These are phyloP conservation scores for Trametes elegans DNA, from an alignment of 768 basidiomycete genomes.

Conservation along the genomic window DNA sequence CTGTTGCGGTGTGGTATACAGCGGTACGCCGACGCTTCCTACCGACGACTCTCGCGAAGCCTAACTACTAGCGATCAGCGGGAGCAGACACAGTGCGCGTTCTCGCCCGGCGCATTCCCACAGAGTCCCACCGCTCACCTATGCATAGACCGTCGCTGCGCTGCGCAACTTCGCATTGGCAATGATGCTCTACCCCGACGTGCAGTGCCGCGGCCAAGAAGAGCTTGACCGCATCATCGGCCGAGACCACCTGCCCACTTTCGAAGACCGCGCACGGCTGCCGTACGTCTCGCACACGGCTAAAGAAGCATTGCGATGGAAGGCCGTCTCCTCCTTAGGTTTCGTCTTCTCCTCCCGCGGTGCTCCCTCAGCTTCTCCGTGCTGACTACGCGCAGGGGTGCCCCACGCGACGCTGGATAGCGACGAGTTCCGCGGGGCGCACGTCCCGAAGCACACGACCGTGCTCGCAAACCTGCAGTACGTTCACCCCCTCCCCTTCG, in stretches of 20 bases:
- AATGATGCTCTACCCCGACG: constrained; percentile 16
- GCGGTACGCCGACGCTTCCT: too few species aligned
- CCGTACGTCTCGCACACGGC: constrained; percentile 11
- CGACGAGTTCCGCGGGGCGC: constrained; percentile 33
- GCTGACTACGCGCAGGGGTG: constrained; percentile 26
- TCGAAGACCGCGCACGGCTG: constrained; percentile 10
- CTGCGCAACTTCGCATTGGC: constrained; percentile 7
- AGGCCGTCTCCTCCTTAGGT: constrained; percentile 23
- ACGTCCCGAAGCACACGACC: constrained; percentile 31
- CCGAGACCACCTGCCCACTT: constrained; percentile 10
- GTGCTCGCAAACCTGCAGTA: constrained; percentile 21
- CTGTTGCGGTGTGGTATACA: too few species aligned
- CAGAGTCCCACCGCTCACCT: not conserved
- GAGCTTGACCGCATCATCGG: constrained; percentile 20
- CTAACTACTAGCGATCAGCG: too few species aligned
- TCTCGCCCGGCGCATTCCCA: too few species aligned
- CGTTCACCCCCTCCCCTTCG: constrained; percentile 33
- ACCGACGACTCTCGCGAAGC: too few species aligned
- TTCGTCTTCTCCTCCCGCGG: too few species aligned
- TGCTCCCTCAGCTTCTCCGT: too few species aligned
- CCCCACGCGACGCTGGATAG: constrained; percentile 22
- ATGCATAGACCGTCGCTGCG: constrained; percentile 2
- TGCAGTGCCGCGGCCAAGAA: constrained; percentile 3
- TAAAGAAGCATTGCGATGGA: constrained; percentile 15
- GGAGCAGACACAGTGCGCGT: too few species aligned